Conservation (phyloP, 1,139 yeast species). For the Suhomyces wounanorum region DNA sequence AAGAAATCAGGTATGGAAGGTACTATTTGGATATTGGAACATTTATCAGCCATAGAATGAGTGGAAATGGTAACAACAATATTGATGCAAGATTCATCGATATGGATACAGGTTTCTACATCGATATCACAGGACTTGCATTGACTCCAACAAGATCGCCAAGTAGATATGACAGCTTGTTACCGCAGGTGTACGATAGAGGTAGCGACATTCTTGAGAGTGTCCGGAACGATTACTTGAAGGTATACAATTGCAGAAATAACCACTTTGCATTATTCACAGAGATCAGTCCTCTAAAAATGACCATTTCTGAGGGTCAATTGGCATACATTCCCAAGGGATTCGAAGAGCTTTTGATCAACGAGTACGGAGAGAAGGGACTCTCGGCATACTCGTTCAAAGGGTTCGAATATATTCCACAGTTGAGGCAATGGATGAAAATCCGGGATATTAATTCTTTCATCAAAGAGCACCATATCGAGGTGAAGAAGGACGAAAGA, state of each 20-base stretch:
- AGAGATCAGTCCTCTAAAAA: slow-evolving; percentile 35
- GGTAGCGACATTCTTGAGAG: slow-evolving; percentile 9
- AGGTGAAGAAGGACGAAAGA: slow-evolving; percentile 7
- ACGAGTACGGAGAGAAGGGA: slow-evolving; percentile 33
- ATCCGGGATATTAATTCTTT: slow-evolving; percentile 22
- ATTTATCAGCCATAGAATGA: slow-evolving; percentile 18
- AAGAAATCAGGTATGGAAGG: slow-evolving; percentile 21
- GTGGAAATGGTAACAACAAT: slow-evolving; percentile 22
- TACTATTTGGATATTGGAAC: slow-evolving; percentile 23
- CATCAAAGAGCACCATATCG: slow-evolving; percentile 14
- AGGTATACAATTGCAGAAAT: slow-evolving; percentile 23
- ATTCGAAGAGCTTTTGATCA: slow-evolving; percentile 27
- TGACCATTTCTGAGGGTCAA: slow-evolving; percentile 37
- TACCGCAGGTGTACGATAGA: slow-evolving; percentile 7
- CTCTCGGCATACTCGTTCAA: slow-evolving; percentile 13
- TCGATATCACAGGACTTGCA: slow-evolving; percentile 25
- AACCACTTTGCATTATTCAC: slow-evolving; percentile 22
- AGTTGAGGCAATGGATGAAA: slow-evolving; percentile 33
- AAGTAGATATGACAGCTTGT: slow-evolving; percentile 13
- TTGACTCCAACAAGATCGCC: slow-evolving; percentile 17
- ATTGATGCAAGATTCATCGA: slow-evolving; percentile 26
- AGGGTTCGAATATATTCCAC: slow-evolving; percentile 20
- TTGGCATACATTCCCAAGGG: slow-evolving; percentile 35
- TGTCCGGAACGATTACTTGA: slow-evolving; percentile 14
- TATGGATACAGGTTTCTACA: slow-evolving; percentile 23